These are phyloP conservation scores for Margaritispora aquatica DNA, from an alignment of 495 filamentous ascomycete species.

Conservation along the genomic window DNA sequence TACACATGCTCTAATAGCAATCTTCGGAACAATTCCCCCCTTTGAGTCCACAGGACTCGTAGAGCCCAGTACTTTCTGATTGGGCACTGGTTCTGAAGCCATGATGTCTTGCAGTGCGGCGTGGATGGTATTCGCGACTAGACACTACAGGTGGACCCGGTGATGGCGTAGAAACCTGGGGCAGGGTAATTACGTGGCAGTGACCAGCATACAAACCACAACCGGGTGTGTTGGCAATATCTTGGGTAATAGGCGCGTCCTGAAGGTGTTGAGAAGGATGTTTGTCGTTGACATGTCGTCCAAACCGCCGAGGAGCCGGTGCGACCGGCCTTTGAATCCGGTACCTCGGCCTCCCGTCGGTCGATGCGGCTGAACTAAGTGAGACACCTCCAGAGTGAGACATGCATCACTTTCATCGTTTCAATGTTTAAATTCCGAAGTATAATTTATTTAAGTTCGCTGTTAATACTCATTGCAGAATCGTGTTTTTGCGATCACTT, in stretches of 20 bases:
- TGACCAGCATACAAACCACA: no score
- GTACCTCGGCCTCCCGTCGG: no score
- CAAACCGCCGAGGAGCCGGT: no score
- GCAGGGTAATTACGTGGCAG: no score
- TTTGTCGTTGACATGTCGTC: neutral
- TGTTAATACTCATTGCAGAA: no score
- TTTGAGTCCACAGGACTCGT: neutral
- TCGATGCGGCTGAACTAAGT: no score
- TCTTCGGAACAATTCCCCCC: neutral
- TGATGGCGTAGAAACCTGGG: neutral
- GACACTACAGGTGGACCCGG: neutral
- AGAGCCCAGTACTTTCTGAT: neutral
- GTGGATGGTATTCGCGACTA: no score
- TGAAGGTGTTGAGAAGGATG: neutral
- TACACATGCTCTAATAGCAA: neutral
- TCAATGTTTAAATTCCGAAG: no score
- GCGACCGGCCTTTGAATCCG: neutral
- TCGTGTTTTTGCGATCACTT: no score
- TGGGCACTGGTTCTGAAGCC: neutral
- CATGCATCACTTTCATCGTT: neutral
- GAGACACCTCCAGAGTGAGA: no score
- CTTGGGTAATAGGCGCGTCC: neutral
- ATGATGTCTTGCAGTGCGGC: neutral
- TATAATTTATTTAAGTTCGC: no score
- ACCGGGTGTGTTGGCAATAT: neutral